Evolutionary conservation across 2,329 filamentous ascomycete genomes (phyloP).

Genomic region (Botryosphaeria agaves): DNA sequence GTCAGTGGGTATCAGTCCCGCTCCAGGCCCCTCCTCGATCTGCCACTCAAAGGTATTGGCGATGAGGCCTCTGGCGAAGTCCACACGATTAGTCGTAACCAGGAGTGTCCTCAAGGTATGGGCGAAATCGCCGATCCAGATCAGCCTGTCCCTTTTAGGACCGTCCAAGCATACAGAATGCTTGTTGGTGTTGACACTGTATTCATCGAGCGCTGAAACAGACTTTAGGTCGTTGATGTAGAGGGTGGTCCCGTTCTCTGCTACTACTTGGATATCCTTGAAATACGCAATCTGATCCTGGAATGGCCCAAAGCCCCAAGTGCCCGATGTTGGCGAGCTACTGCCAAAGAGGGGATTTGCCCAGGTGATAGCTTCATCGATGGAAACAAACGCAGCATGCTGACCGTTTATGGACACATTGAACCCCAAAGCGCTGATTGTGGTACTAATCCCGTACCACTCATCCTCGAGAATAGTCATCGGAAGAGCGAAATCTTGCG

Average conservation of each 20-base stretch:
- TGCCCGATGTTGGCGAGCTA: conserved; percentile 9
- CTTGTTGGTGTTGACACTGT: conserved; percentile 16
- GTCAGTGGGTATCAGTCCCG: conserved; percentile 5
- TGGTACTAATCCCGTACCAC: conserved; percentile 22
- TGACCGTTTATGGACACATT: conserved; percentile 12
- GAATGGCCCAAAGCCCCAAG: conserved; percentile 24
- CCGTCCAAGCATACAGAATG: conserved; percentile 23
- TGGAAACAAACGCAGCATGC: conserved; percentile 8
- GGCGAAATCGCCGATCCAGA: conserved; percentile 26
- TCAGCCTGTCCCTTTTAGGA: conserved; percentile 22
- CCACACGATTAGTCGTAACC: conserved; percentile 17
- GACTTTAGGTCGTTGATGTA: conserved; percentile 15
- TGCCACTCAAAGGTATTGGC: conserved; percentile 14
- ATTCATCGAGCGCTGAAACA: conserved; percentile 17
- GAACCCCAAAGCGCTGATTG: conserved; percentile 12
- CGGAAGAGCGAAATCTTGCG: conserved; percentile 12
- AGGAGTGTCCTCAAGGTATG: conserved; percentile 21
- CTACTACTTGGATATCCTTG: conserved; percentile 16
- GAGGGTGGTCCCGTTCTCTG: conserved; percentile 13
- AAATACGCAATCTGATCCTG: conserved; percentile 21
- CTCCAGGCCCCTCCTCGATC: conserved; percentile 1
- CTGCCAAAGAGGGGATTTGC: conserved; percentile 4
- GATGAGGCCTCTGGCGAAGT: conserved; percentile 18
- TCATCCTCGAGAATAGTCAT: conserved; percentile 13
- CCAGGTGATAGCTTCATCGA: conserved; percentile 4